Evolutionary conservation across 2,329 filamentous ascomycete genomes (phyloP), one percentile per base, ranked within the genome.

Genomic region (Paracoccidioides lutzii): DNA sequence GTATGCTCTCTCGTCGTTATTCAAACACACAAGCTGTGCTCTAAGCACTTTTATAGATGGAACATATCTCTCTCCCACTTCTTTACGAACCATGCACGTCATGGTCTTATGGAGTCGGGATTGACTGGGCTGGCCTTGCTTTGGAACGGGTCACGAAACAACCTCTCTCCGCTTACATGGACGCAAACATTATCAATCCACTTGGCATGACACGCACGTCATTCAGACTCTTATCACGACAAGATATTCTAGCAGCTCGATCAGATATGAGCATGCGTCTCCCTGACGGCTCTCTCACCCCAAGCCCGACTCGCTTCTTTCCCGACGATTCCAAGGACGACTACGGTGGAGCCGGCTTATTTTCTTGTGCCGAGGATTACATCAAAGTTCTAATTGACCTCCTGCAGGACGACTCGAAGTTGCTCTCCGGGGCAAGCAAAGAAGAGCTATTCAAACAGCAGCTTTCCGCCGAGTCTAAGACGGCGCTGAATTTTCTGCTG

Each of bases 121-220:
- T 76, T 2, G 79, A 81, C 65, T 81, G 76, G 78, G 74, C 73
- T 0, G 78, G 79, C 12, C 52, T 58, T 12, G 44, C 51, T 7
- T 15, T 60, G n/a, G 49, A 53, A 41, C 57, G 55, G 7, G 42
- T 59, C 15, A 53, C 55, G 8, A 41, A 49, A 44, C 33, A 37
- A 10, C 22, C 30, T 15, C 53, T 55, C 14, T 44, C 42, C 32
- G 53, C 48, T 8, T 55, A 38, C 45, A 49, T 55, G 43, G 22
- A 55, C 30, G 32, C 48, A 35, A 42, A 49, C 41, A 48, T 55
- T 4, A 50, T 32, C 28, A 33, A 55, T 10, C 53, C 53, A 15
- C 43, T 55, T 8, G 43, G 45, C 32, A 55, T 55, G 22, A 22
- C 15, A 33, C 35, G 33, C 37, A 41, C 49, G 14, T 15, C 42